Conservation (phyloP, 2,329 filamentous ascomycete genomes). For the Aspergillus jensenii region DNA sequence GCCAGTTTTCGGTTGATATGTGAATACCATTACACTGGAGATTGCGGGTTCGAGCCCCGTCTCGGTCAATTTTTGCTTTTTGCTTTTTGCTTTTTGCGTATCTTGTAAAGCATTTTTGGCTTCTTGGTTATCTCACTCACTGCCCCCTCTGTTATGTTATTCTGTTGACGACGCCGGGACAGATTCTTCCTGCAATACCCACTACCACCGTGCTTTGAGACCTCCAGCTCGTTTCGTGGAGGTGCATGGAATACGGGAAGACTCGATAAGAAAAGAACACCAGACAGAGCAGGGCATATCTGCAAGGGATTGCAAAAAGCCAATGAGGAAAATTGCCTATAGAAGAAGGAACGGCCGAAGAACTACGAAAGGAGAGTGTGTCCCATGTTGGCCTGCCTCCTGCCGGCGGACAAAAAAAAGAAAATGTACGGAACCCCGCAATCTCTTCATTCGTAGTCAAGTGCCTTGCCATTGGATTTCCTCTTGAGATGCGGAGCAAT, state of each 20-base stretch:
- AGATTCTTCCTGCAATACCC: too few species aligned
- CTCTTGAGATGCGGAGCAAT: too few species aligned
- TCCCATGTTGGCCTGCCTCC: background rate
- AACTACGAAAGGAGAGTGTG: background rate
- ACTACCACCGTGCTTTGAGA: too few species aligned
- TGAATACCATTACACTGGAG: background rate
- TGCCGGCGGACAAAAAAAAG: background rate
- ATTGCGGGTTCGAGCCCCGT: background rate
- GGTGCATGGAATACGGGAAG: too few species aligned
- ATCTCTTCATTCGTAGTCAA: slow-evolving; percentile 44
- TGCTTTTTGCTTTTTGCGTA: background rate
- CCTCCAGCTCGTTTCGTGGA: too few species aligned
- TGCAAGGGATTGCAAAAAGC: too few species aligned
- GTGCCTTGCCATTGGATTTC: slow-evolving; percentile 16
- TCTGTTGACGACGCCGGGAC: too few species aligned
- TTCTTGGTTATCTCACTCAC: background rate
- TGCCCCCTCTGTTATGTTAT: too few species aligned
- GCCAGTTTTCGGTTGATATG: background rate
- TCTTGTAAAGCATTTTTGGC: background rate
- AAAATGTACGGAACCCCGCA: slow-evolving; percentile 33
- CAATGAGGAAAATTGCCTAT: background rate
- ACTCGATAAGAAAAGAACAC: too few species aligned
- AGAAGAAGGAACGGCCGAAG: background rate
- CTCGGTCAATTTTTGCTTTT: background rate
- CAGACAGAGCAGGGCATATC: too few species aligned